A percentile compares a stretch with the other conserved stretches of the same genome.
Conservation (phyloP, 148 eudicot genomes). For the Polygonum maritimum region DNA sequence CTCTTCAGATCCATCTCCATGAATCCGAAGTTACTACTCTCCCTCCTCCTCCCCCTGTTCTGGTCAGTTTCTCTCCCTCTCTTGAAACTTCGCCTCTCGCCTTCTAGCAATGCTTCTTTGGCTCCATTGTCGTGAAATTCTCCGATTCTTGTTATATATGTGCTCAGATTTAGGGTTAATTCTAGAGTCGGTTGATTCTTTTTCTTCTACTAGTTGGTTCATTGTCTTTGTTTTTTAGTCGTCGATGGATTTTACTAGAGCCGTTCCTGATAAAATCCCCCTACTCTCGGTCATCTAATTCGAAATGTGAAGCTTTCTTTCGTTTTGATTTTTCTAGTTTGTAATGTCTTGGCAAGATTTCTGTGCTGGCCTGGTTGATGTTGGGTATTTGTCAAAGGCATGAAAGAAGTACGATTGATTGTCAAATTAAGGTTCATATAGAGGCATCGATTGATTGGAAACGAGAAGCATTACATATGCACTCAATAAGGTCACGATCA, state of each 20-base stretch:
- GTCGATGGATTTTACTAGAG: not conserved
- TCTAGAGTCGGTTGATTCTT: not conserved
- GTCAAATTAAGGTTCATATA: not conserved
- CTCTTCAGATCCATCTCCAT: conserved; percentile 84
- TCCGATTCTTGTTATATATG: not conserved
- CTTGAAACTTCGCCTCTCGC: not conserved
- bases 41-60: conserved; percentile 81
- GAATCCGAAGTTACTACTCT: conserved; percentile 93
- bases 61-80: conserved; percentile 30
- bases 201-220: not conserved
- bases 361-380: not conserved
- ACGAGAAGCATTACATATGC: not conserved
- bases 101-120: not conserved
- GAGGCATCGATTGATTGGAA: not conserved
- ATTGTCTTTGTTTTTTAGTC: not conserved
- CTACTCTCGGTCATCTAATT: not conserved
- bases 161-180: not conserved
- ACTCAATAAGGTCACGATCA: not conserved
- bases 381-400: not conserved
- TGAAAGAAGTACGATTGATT: not conserved
- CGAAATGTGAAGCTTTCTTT: not conserved
- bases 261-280: not conserved
- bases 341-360: not conserved
- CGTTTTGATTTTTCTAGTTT: not conserved
- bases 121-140: not conserved